Percentiles rank a stretch among this genome's conserved stretches.
Conservation (phyloP, 2,329 filamentous ascomycete genomes). For the Fusarium sororula region DNA sequence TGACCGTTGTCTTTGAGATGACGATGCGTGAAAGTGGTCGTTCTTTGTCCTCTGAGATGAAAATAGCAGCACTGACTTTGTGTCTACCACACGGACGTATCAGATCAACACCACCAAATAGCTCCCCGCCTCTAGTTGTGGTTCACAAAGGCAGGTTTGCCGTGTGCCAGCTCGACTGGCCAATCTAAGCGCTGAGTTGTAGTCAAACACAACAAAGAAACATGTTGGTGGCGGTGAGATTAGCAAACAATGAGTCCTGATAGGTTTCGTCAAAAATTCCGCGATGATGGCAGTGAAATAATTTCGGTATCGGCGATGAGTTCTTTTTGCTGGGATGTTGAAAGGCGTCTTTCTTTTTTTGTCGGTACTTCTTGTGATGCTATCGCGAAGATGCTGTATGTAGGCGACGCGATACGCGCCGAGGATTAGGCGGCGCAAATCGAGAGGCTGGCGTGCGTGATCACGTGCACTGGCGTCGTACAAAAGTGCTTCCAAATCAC, state of each 20-base stretch:
- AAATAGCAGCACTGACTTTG: conserved; percentile 30
- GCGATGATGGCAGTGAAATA: neutral
- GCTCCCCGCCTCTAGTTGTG: neutral
- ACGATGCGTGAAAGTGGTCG: neutral
- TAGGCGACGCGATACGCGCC: conserved; percentile 45
- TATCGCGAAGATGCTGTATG: conserved; percentile 41
- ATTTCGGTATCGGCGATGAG: neutral
- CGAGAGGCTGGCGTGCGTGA: conserved; percentile 35
- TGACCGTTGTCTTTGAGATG: conserved; percentile 1
- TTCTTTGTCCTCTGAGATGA: conserved; percentile 30
- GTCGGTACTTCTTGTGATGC: conserved; percentile 33
- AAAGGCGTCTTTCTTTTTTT: conserved; percentile 19
- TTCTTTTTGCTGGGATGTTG: neutral
- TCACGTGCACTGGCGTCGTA: conserved; percentile 40
- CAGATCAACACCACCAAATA: neutral
- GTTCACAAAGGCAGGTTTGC: conserved; percentile 16
- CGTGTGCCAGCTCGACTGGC: conserved; percentile 24
- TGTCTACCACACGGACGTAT: conserved; percentile 10
- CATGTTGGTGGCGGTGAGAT: conserved; percentile 38
- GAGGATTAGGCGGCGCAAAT: conserved; percentile 50
- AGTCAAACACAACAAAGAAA: conserved; percentile 39
- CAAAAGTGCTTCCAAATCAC: neutral
- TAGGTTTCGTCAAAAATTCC: neutral
- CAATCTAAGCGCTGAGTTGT: conserved; percentile 29
- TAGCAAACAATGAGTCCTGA: conserved; percentile 2